Evolutionary conservation across 306 rosid species (phyloP), one percentile per base, ranked within the genome.

Genomic region (Cucumis cinereus): DNA sequence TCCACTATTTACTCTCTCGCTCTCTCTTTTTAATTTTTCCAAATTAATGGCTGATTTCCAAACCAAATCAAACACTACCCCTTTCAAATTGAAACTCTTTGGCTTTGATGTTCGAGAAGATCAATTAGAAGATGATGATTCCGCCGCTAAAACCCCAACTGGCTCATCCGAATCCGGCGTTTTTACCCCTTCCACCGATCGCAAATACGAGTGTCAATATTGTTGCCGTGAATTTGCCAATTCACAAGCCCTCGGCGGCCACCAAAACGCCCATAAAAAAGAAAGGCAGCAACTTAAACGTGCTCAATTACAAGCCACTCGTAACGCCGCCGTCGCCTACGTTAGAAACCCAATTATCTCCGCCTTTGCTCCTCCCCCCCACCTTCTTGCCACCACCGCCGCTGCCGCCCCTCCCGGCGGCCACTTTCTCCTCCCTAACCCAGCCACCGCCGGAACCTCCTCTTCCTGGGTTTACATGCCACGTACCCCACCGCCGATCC

Each of bases 181-280:
- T 0, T 84, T 87, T 13, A 81, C 91, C 10, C 75, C 90, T 23
- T 71, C 91, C 57, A 85, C 87, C 7, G 97, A 91, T 71, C 81
- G 99, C 43, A 94, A 90, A 81, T 94, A 85, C 82, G 99, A 92
- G 96, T 94, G 99, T 38, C 99, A 92, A 70, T 94, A 94, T 84
- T 94, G 99, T 63, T 89, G 87, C 81, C 79, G 99, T 4, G 97
- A 94, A 84, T 94, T 94, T 71, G 97, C 96, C 16, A 94, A 94
- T 73, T 94, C 99, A 28, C 99, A 94, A 81, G 99, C 99, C 5
- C 93, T 94, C 49, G 99, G 99, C 0, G 99, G 99, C 10, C 99
- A 94, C 82, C 99, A 94, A 38, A 94, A 94, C 90, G 99, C 99
- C 1, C 99, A 94, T 89, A 92, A 92, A 85, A 94, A 94, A 77